These are phyloP conservation scores for Xanthoparmelia taractica DNA, from an alignment of 495 filamentous ascomycete genomes.

Conservation along the genomic window DNA sequence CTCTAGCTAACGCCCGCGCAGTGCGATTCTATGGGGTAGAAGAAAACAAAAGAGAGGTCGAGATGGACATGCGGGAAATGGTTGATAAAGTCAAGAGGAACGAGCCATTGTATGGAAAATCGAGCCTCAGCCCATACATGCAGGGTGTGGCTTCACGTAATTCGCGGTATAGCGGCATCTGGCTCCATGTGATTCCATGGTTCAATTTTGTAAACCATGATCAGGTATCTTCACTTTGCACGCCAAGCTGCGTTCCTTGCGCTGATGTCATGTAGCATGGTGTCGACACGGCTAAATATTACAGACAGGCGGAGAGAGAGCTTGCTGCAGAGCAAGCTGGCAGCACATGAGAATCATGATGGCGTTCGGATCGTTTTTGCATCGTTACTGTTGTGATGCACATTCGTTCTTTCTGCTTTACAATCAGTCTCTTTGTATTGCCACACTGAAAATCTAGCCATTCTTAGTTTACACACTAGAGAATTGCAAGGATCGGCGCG, in stretches of 20 bases:
- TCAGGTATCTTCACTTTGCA: conserved; percentile 43
- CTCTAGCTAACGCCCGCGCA: conserved; percentile 28
- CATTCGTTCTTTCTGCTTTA: background rate
- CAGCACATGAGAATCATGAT: background rate
- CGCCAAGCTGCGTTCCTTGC: too few relatives aligned
- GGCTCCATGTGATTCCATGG: conserved; percentile 80
- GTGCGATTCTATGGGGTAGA: conserved; percentile 90
- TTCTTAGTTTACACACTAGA: background rate
- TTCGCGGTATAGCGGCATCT: conserved; percentile 80
- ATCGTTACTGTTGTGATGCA: background rate
- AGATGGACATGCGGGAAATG: conserved; percentile 98
- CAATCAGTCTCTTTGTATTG: background rate
- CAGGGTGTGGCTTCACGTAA: conserved; percentile 91
- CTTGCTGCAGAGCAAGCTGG: conserved; percentile 62
- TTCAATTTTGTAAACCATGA: conserved; percentile 97
- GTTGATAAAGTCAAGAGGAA: conserved; percentile 86
- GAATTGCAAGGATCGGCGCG: background rate
- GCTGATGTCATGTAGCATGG: conserved; percentile 59
- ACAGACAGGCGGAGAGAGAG: conserved; percentile 89
- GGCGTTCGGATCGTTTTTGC: background rate
- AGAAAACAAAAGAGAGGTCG: conserved; percentile 83
- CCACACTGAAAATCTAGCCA: background rate
- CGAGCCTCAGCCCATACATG: conserved; percentile 69
- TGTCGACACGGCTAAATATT: conserved; percentile 97
- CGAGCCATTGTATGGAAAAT: conserved; percentile 82